Base-by-base conservation (phyloP, 225 moss, liverwort and hornwort genomes). In the Antitrichia curtipendula region DNA sequence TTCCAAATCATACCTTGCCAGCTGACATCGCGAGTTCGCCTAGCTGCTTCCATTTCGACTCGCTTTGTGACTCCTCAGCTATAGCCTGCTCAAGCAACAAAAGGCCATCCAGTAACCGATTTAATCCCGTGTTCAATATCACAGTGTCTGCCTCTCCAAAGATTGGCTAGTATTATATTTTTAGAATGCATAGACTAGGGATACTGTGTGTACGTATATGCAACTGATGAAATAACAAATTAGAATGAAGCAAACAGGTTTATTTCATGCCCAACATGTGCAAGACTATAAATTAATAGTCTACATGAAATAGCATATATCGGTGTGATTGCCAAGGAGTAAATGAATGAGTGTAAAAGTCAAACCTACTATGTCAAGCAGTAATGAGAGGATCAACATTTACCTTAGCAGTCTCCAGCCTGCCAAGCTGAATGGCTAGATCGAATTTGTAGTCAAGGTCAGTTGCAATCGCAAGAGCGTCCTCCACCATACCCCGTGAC, bases 1-100 rank as follows among this genome's bases (percentile, higher is more conserved):
- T 65, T 79, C 34, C 62, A 56, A 29, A 75, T 62, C 82, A 79
- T 80, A 97, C 97, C 97, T 97, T 95, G 87, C 97, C 97, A 85
- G 96, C 93, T 64, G 96, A 99, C 96, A 97, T 94, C 16, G 98
- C 97, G 73, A 97, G 84, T 85, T 99, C 98, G 69, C 97, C 97
- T 78, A 99, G 91, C 83, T 99, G 96, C 92, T 96, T 97, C 96
- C 98, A 99, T 90, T 99, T 99, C 66, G 97, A 96, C 89, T 99
- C 97, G 85, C 96, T 99, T 81, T 97, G 95, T 32, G 97, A 97
- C 89, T 96, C 95, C 91, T 94, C 95, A 65, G 97, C 96, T 82
- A 97, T 98, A 76, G 95, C 87, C 96, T 95, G 92, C 69, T 47
- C 70, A 76, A 71, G 86, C 66, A 87, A 80, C 47, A 80, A 53